A percentile compares a stretch with the other conserved stretches of the same genome.
Evolutionary conservation across 2,329 filamentous ascomycete genomes (phyloP).

Genomic region (Sodiomyces alkalinus): DNA sequence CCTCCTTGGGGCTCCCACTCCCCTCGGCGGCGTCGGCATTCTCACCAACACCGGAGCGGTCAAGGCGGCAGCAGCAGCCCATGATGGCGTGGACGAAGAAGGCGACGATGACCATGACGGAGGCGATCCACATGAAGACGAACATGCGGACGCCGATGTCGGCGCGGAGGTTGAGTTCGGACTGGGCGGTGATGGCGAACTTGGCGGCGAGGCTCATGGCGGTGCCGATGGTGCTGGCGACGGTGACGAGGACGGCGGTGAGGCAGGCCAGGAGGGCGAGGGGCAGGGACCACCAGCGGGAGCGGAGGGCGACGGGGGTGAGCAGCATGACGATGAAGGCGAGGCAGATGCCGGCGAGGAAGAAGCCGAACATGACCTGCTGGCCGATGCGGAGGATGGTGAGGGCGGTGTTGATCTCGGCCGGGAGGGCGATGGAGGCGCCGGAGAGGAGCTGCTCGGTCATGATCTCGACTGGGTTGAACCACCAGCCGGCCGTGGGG

Average conservation of each 20-base stretch:
- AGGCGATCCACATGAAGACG: constrained; percentile 78
- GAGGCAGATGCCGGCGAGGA: constrained; percentile 56
- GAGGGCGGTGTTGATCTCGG: constrained; percentile 57
- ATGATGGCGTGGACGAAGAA: constrained; percentile 61
- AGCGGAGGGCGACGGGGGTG: constrained; percentile 37
- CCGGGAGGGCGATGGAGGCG: constrained; percentile 68
- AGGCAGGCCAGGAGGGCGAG: constrained; percentile 54
- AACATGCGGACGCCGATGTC: constrained; percentile 61
- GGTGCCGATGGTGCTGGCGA: constrained; percentile 61
- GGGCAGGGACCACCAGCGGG: constrained; percentile 47
- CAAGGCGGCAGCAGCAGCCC: constrained; percentile 54
- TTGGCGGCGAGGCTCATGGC: constrained; percentile 69
- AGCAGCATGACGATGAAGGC: constrained; percentile 59
- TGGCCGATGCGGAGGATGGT: constrained; percentile 59
- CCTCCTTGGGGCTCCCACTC: not conserved
- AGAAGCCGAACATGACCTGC: constrained; percentile 80
- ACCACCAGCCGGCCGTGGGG: constrained; percentile 65
- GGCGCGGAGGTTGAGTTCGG: constrained; percentile 62
- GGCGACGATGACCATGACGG: constrained; percentile 49
- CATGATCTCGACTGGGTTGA: constrained; percentile 76
- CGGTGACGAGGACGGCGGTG: constrained; percentile 49
- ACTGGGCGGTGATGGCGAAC: constrained; percentile 55
- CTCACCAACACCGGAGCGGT: not conserved
- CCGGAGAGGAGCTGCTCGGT: constrained; percentile 66
- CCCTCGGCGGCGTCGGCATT: constrained; percentile 2